phyloP scores from a whole-genome alignment of 768 basidiomycete species.

The Suillus clintonianus region DNA sequence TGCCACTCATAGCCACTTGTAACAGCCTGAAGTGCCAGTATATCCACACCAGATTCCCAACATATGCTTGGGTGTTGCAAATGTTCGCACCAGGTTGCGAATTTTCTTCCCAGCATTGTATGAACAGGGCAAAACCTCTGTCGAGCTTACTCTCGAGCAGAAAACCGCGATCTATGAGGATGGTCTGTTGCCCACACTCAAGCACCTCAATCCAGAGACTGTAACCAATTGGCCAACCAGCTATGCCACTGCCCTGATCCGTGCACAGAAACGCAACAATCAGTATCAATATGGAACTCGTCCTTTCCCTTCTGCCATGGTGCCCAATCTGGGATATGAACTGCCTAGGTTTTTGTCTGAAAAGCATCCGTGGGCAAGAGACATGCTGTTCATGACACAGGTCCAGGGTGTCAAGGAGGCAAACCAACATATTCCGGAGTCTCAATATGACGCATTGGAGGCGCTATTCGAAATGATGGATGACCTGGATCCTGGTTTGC shows the following conservation, averaged over 20 bases:
- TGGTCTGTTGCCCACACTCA: background rate
- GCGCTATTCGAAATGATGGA: fast-evolving
- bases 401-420: background rate
- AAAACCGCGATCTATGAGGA: background rate
- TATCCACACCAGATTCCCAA: too few relatives aligned
- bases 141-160: background rate
- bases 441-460: background rate
- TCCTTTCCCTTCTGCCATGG: background rate
- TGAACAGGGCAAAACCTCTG: background rate
- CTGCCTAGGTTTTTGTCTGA: background rate
- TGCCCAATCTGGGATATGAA: background rate
- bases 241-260: background rate
- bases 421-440: background rate
- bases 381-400: background rate
- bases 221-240: background rate
- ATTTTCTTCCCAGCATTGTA: background rate
- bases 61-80: background rate
- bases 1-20: too few relatives aligned
- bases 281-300: background rate
- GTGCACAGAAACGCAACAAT: background rate
- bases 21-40: too few relatives aligned
- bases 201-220: background rate
- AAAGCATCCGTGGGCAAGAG: background rate
- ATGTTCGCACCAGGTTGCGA: background rate
- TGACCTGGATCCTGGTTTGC: background rate